Conservation (phyloP, 805 yeast genomes). For the Wickerhamomyces bisporus region DNA sequence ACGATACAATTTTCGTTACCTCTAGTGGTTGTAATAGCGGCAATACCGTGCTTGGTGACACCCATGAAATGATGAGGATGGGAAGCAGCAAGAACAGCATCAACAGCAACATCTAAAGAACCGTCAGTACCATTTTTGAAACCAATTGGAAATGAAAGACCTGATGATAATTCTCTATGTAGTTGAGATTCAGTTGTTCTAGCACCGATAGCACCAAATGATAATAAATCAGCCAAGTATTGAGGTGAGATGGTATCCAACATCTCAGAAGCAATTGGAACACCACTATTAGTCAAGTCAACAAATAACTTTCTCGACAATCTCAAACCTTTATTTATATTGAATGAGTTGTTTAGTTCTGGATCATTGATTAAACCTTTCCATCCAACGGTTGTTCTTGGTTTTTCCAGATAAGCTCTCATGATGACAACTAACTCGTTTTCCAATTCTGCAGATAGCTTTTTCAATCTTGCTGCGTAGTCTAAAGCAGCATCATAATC, state of each 20-base stretch:
- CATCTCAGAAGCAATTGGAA: slow-evolving; percentile 98
- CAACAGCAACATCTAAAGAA: slow-evolving; percentile 84
- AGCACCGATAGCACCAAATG: slow-evolving; percentile 98
- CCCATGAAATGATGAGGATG: slow-evolving; percentile 94
- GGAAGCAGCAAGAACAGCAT: slow-evolving; percentile 89
- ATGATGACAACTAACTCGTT: slow-evolving; percentile 79
- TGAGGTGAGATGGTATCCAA: slow-evolving; percentile 97
- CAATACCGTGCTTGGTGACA: slow-evolving; percentile 95
- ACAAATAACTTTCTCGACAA: slow-evolving; percentile 81
- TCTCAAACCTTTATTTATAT: slow-evolving; percentile 91
- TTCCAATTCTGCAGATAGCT: slow-evolving; percentile 62
- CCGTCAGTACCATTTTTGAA: slow-evolving; percentile 99
- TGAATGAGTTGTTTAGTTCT: slow-evolving; percentile 84
- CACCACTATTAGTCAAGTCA: slow-evolving; percentile 69
- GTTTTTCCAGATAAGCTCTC: slow-evolving; percentile 98
- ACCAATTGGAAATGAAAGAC: slow-evolving; percentile 97
- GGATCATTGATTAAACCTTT: slow-evolving; percentile 98
- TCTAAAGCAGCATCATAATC: slow-evolving; percentile 87
- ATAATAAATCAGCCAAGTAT: slow-evolving; percentile 82
- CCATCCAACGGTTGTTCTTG: slow-evolving; percentile 99
- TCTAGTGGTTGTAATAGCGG: slow-evolving; percentile 92
- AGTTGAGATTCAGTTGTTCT: slow-evolving; percentile 98
- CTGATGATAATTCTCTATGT: slow-evolving; percentile 96
- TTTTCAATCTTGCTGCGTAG: slow-evolving; percentile 67
- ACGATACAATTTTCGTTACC: slow-evolving; percentile 95